A percentile compares a stretch with the other conserved stretches of the same genome.
Conservation (phyloP, 2,329 filamentous ascomycete species). For the Botrytis deweyae region DNA sequence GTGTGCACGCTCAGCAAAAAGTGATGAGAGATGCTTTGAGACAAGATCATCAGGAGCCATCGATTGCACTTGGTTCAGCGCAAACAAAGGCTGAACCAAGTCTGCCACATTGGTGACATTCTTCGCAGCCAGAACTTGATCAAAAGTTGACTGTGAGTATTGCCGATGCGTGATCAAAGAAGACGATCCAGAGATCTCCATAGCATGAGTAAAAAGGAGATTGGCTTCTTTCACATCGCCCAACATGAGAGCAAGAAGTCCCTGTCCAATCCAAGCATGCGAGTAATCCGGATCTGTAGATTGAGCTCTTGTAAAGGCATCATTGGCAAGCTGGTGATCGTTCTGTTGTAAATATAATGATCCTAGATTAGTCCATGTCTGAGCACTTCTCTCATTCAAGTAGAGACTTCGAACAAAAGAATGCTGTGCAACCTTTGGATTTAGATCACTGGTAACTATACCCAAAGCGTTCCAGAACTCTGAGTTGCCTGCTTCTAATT, state of each 20-base stretch:
- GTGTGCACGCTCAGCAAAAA: constrained; percentile 78
- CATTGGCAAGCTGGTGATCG: constrained; percentile 82
- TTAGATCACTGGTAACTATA: constrained; percentile 83
- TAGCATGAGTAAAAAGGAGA: constrained; percentile 86
- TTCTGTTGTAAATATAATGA: constrained; percentile 81
- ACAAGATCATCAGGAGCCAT: constrained; percentile 70
- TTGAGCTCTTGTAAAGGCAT: constrained; percentile 86
- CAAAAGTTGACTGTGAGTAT: constrained; percentile 79
- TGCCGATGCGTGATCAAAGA: constrained; percentile 72
- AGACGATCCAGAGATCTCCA: constrained; percentile 83
- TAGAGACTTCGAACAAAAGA: constrained; percentile 90
- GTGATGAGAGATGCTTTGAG: constrained; percentile 73
- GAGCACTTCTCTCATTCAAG: constrained; percentile 82
- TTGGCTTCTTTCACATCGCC: constrained; percentile 77
- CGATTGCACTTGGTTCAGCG: constrained; percentile 74
- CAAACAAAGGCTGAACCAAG: constrained; percentile 85
- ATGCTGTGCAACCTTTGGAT: constrained; percentile 86
- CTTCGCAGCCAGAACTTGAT: constrained; percentile 66
- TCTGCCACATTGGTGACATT: constrained; percentile 53
- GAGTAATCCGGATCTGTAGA: constrained; percentile 93
- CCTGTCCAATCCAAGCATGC: constrained; percentile 92
- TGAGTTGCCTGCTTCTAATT: constrained; percentile 87
- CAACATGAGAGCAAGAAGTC: constrained; percentile 69
- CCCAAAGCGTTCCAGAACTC: constrained; percentile 98
- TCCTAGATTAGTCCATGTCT: constrained; percentile 88